A percentile compares a stretch with the other conserved stretches of the same genome.
Evolutionary conservation across 371 early-diverging fungal species (phyloP).

Genomic region (Chytridium lagenaria): DNA sequence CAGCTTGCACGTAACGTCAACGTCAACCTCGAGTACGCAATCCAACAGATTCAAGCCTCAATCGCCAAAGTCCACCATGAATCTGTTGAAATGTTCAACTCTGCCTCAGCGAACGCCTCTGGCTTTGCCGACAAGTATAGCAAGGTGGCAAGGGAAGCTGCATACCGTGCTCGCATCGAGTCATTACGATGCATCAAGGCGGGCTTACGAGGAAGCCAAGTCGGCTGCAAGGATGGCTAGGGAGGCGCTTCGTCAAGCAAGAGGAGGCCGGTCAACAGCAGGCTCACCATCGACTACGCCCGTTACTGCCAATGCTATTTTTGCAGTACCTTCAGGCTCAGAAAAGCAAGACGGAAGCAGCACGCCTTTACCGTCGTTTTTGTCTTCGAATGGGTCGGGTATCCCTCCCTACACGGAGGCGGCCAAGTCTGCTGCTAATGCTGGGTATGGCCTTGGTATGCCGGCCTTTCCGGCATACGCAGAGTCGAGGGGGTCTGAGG

Average conservation of each 20-base stretch:
- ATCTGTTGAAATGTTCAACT: not conserved
- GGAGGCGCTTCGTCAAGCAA: conserved; percentile 4
- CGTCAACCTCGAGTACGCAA: conserved; percentile 21
- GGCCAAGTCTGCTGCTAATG: not conserved
- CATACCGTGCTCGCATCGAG: conserved; percentile 18
- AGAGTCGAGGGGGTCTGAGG: not conserved
- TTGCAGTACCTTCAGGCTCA: not conserved
- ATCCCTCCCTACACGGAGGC: not conserved
- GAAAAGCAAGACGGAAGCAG: not conserved
- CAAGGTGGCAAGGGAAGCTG: conserved; percentile 15
- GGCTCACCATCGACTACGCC: not conserved
- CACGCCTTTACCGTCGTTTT: not conserved
- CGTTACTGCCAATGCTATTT: not conserved
- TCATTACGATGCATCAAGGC: conserved; percentile 18
- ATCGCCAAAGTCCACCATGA: conserved; percentile 11
- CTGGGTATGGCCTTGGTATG: conserved; percentile 20
- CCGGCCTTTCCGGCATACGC: conserved; percentile 1
- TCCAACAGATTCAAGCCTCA: conserved; percentile 13
- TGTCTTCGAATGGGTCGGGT: not conserved
- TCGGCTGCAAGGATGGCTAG: conserved; percentile 13
- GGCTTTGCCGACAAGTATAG: not conserved
- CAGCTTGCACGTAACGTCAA: conserved; percentile 18
- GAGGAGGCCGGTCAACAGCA: not conserved
- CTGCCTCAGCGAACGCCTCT: not conserved
- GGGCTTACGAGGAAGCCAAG: conserved; percentile 19